Conservation (phyloP, 2,329 filamentous ascomycete genomes). For the Cordyceps tenuipes region DNA sequence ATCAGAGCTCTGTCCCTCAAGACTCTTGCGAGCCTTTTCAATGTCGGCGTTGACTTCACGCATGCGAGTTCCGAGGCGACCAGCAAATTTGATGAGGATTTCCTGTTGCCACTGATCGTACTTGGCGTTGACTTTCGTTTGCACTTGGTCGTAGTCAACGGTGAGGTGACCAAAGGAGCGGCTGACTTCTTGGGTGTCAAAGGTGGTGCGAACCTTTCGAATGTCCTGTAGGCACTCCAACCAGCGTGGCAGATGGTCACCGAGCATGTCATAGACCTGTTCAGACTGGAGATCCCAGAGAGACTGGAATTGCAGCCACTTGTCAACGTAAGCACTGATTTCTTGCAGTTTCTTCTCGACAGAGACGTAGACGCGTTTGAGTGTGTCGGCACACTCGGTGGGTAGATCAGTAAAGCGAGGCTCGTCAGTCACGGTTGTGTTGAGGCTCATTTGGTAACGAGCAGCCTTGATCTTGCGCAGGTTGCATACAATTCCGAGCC, state of each 20-base stretch:
- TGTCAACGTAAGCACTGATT: constrained; percentile 82
- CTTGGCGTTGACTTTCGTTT: constrained; percentile 96
- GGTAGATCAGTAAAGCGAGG: constrained; percentile 78
- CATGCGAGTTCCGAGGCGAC: constrained; percentile 81
- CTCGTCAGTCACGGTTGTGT: constrained; percentile 56
- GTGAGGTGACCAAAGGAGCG: constrained; percentile 88
- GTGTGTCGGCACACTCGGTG: constrained; percentile 68
- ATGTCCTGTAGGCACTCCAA: constrained; percentile 95
- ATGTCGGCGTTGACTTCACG: constrained; percentile 88
- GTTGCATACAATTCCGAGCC: constrained; percentile 88
- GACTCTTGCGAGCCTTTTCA: constrained; percentile 78
- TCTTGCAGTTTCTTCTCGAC: constrained; percentile 76
- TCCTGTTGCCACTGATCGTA: constrained; percentile 99
- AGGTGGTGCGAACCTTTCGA: constrained; percentile 87
- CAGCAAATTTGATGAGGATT: constrained; percentile 86
- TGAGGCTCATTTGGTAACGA: constrained; percentile 82
- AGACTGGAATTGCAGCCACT: constrained; percentile 98
- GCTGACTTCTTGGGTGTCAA: constrained; percentile 92
- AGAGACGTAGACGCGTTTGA: constrained; percentile 71
- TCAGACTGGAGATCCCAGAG: constrained; percentile 96
- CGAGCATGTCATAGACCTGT: constrained; percentile 85
- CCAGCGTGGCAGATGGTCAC: constrained; percentile 88
- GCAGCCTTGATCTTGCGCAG: constrained; percentile 91
- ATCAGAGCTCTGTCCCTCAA: constrained; percentile 87
- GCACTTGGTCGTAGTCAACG: constrained; percentile 97